Base-by-base conservation (phyloP, 2,329 filamentous ascomycete genomes). In the Ceratocystis destructans region DNA sequence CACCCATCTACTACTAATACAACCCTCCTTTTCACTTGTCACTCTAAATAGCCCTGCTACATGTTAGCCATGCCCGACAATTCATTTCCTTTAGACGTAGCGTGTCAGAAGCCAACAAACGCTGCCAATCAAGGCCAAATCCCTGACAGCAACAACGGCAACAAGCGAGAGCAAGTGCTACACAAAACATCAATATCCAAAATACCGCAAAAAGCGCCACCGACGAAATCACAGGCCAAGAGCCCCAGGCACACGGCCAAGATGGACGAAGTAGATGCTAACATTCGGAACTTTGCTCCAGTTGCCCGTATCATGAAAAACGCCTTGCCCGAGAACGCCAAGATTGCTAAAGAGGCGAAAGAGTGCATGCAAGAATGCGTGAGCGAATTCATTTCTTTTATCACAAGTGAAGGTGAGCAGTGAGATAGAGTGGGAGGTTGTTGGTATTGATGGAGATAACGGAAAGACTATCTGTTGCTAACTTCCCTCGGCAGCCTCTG, bases 341-440 rank as follows among this genome's bases (percentile, higher is more conserved):
- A 99, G 79, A 99, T 99, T 69, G 92, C 92, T 68, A 99, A 99
- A 75, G 94, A 99, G 75, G 94, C 94, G 66, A 99, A 99, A 77
- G 94, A 99, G 76, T 99, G 94, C 78, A 97, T 99, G 94, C 94
- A 99, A 77, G 94, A 99, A 77, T 99, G 94, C 74, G 94, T 99
- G 68, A 96, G 92, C 85, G 94, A 99, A 79, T 99, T 99, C 77
- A 99, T 99, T 80, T 96, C 90, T 5, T 99, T 99, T 81, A 97
- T 99, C 75, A 99, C 94, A 45, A 97, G 93, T 76, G 94, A 99
- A 83, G 94, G 94, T 96, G 76, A 74, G 88, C 79, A 63, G 45
- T 41, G 37, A 45, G 6, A 33, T 22, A 44, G 37, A 25, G 12
- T 28, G 3, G 25, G 25, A 28, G 25, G 25, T 28, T 28, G 25